A percentile compares a stretch with the other conserved stretches of the same genome.
Evolutionary conservation across 2,329 filamentous ascomycete genomes (phyloP).

Genomic region (Neopestalotiopsis sp.): DNA sequence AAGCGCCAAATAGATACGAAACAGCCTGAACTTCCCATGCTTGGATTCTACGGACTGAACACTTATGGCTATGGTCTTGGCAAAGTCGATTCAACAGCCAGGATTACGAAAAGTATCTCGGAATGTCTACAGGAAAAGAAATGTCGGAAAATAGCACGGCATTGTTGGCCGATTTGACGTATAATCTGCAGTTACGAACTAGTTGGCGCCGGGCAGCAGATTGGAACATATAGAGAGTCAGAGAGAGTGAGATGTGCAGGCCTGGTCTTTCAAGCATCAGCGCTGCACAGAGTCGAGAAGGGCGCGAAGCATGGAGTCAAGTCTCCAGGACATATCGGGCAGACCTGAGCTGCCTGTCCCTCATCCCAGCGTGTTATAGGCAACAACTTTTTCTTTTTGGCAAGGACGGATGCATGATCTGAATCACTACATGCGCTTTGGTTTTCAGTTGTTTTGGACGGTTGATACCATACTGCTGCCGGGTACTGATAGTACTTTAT

Average conservation of each 20-base stretch:
- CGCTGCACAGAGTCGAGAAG: background rate
- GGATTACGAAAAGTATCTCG: background rate
- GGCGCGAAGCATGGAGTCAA: background rate
- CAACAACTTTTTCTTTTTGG: background rate
- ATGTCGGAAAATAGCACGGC: background rate
- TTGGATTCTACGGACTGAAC: background rate
- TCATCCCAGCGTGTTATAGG: background rate
- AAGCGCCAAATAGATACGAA: slow-evolving; percentile 60
- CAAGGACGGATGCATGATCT: slow-evolving; percentile 4
- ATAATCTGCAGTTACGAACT: background rate
- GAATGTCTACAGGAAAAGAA: background rate
- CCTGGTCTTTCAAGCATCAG: background rate
- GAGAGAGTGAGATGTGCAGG: background rate
- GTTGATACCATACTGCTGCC: slow-evolving; percentile 16
- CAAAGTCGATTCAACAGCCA: background rate
- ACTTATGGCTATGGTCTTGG: background rate
- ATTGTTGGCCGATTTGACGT: background rate
- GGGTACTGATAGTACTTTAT: slow-evolving; percentile 7
- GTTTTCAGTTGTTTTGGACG: slow-evolving; percentile 5
- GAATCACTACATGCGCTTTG: slow-evolving; percentile 10
- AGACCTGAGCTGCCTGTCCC: background rate
- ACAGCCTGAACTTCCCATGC: background rate
- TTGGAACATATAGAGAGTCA: background rate
- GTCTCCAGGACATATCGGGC: background rate
- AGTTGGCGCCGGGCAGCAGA: background rate